These are phyloP conservation scores for Orbilia javanica DNA, from an alignment of 2,329 filamentous ascomycete genomes.

Conservation along the genomic window DNA sequence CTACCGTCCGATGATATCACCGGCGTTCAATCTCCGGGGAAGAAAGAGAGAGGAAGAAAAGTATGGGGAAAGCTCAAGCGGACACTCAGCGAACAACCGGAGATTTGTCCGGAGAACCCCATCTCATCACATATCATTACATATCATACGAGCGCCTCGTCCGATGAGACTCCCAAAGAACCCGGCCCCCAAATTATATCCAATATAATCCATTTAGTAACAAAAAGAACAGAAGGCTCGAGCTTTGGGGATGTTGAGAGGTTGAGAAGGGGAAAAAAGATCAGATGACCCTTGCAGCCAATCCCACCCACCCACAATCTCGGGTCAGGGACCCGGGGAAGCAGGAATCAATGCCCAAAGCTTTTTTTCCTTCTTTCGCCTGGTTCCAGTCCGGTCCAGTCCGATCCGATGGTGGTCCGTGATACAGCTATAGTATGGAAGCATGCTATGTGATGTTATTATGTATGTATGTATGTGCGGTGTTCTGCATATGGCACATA, in stretches of 20 bases:
- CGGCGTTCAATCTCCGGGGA: neutral
- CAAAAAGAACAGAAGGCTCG: no score
- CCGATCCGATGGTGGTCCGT: no score
- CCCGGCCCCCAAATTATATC: neutral
- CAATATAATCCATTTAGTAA: no score
- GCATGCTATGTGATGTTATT: neutral
- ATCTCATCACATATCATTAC: constrained; percentile 11
- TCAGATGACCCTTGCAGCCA: constrained; percentile 54
- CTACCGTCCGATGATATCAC: neutral
- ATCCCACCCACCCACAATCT: constrained; percentile 13
- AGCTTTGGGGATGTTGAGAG: neutral
- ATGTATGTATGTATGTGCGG: neutral
- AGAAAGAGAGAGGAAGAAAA: neutral
- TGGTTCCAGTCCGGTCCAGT: no score
- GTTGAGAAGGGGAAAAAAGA: constrained; percentile 16
- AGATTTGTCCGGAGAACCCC: constrained; percentile 29
- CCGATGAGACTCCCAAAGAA: constrained; percentile 2
- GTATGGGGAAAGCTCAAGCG: constrained; percentile 7
- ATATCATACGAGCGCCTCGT: neutral
- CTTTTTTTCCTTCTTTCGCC: neutral
- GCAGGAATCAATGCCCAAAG: constrained; percentile 40
- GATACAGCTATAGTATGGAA: no score
- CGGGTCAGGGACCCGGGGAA: constrained; percentile 54
- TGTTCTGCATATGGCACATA: constrained; percentile 1
- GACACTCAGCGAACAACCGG: constrained; percentile 43